Evolutionary conservation across 768 basidiomycete species (phyloP), one percentile per base, ranked within the genome.

Genomic region (Mycena floridula): DNA sequence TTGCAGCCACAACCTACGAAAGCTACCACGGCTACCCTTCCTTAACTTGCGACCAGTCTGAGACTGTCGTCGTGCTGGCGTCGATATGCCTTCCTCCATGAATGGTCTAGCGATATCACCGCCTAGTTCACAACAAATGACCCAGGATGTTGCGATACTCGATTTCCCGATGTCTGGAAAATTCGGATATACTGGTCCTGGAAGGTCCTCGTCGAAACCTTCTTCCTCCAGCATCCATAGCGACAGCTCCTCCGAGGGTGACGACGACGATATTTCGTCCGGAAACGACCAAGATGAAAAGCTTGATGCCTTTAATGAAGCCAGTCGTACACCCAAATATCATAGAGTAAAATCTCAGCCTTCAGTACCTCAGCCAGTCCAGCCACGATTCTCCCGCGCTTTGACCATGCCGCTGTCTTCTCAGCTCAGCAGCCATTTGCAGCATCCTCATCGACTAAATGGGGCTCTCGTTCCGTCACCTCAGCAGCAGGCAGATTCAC

Each of bases 351-450:
- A 13, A 26, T 27, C 40, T 42, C 4, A 11, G 11, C 5, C 25
- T 42, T 25, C 6, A 3, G 11, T 25, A 12, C 15, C 25, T 42
- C 26, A 15, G 20, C 45, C 62, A 32, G 50, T 59, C 45, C 50
- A 62, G 11, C 81, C 84, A 37, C 73, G 73, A n/a, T 76, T 89
- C 46, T 79, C 81, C 40, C 77, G 91, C 43, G 81, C 85, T 2
- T 80, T 85, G 53, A 89, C 90, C 15, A 77, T 82, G 66, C 91
- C 91, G 16, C 64, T 83, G n/a, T 79, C 88, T 11, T 77, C 80
- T 12, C 85, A 89, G 59, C 76, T 93, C n/a, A 76, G 16, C n/a
- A 18, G 76, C 35, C 77, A 81, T 49, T 69, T 93, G 22, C 76
- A 74, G 53, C 82, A 91, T 55, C 91, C 90, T 7, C 71, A 70